phyloP scores from a whole-genome alignment of 345 rosid genomes.

The Gossypium longicalyx region DNA sequence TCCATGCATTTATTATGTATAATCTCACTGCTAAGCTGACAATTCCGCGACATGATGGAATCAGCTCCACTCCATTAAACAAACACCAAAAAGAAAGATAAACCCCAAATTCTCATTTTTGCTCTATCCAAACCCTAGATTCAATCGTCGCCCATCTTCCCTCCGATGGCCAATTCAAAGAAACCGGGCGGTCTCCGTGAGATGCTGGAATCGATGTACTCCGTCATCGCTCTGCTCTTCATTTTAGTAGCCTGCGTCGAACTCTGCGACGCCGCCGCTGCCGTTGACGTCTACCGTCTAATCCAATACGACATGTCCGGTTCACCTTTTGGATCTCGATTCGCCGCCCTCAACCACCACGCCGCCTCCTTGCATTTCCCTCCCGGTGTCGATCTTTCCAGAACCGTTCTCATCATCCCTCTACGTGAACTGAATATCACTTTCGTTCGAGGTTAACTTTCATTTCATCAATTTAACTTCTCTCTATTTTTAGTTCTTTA shows the following conservation, averaged over 20 bases:
- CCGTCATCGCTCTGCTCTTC: conserved; percentile 59
- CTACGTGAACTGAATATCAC: conserved; percentile 62
- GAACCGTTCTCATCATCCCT: conserved; percentile 82
- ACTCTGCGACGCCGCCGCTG: conserved; percentile 94
- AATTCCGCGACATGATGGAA: not conserved
- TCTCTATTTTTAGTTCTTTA: not conserved
- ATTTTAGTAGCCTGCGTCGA: conserved; percentile 81
- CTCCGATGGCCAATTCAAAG: conserved; percentile 1
- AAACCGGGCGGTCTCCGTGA: conserved; percentile 22
- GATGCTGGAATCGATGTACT: conserved; percentile 63
- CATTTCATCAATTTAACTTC: not conserved
- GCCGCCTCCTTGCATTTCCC: conserved; percentile 76
- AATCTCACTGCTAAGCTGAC: not conserved
- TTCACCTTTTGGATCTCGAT: conserved; percentile 84
- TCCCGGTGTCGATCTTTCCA: conserved; percentile 80
- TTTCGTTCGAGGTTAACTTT: conserved; percentile 54
- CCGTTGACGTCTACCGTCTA: conserved; percentile 92
- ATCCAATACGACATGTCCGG: conserved; percentile 95
- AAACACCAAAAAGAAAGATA: not conserved
- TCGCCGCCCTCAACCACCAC: conserved; percentile 84
- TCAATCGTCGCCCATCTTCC: conserved; percentile 7
- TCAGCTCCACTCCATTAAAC: conserved; percentile 3
- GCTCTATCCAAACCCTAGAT: conserved; percentile 52
- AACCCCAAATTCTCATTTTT: not conserved
- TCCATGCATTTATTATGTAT: not conserved